Evolutionary conservation across 1,284 basidiomycete species (phyloP).

Genomic region (Lentinus polychrous): DNA sequence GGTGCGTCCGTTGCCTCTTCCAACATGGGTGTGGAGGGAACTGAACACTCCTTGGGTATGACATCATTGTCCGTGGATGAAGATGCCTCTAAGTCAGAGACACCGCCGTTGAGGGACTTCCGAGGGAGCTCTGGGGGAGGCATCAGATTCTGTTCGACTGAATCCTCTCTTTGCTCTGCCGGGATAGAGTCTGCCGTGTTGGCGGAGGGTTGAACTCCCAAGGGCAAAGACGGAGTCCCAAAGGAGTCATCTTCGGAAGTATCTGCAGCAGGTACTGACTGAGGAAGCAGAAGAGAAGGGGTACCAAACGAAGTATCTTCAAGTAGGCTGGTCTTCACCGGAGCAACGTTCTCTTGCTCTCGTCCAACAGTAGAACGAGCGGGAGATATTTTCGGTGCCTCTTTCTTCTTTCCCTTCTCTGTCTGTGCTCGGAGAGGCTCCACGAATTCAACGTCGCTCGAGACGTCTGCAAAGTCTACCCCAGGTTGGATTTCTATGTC

Average conservation of each 20-base stretch:
- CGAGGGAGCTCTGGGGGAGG: no score
- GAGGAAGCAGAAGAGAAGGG: background rate
- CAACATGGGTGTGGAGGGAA: no score
- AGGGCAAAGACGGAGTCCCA: no score
- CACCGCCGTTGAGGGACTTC: background rate
- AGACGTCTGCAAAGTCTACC: constrained; percentile 5
- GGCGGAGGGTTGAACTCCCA: no score
- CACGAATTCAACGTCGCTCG: constrained; percentile 27
- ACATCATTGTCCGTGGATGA: background rate
- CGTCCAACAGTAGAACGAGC: background rate
- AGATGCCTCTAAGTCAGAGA: background rate
- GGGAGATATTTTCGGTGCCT: background rate
- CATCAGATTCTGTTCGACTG: no score
- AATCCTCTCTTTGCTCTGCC: no score
- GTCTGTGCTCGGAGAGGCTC: constrained; percentile 10
- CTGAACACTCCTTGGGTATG: no score
- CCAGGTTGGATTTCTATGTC: constrained; percentile 17
- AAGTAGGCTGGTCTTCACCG: background rate
- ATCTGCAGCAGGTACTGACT: background rate
- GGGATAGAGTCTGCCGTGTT: no score
- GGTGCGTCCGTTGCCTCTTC: no score
- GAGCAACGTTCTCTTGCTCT: background rate
- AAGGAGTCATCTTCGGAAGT: no score
- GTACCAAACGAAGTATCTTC: background rate
- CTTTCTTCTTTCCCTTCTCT: background rate